Base-by-base conservation (phyloP, 129 eudicot species). In the Artemisia annua region DNA sequence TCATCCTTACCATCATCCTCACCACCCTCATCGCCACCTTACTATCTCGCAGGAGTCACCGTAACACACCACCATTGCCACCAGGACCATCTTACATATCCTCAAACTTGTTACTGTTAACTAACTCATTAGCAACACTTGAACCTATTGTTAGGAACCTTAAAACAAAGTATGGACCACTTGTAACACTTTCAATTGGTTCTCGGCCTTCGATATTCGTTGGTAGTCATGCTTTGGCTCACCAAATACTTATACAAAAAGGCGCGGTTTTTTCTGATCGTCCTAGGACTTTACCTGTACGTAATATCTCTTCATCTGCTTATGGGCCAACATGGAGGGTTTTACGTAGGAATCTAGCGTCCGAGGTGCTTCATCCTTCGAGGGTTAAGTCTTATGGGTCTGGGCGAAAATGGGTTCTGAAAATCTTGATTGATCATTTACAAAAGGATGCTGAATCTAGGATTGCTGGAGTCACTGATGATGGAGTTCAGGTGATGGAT, bases 311-410 rank as follows among this genome's bases (percentile, higher is more conserved):
- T 5, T 63, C 67, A 32, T 18, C 48, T 10, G 14, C 49, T 3
- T 59, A 59, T 10, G 65, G 65, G 12, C 65, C 65, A 20, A 59
- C 65, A 19, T 62, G 67, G 67, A 43, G 67, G 46, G n/a, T 62
- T 7, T 14, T 62, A 12, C 46, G 67, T 1, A 14, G 20, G 8
- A 62, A 62, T 62, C 67, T 26, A 11, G 67, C 67, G 14, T 26
- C 67, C 2, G 67, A 62, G 19, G 20, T 62, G 8, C 67, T 62
- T 15, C 67, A 62, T 15, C 67, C 67, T 30, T 13, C 48, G 1
- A 11, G 67, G 16, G 67, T 62, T 9, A 62, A 62, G 20, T 3
- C 67, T 3, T 62, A 11, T 44, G 1, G 20, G 3, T 62, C 19
- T 43, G 44, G 19, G 30, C 46, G 67, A 30, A 62, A 6, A 30